Percentiles rank a stretch among this genome's conserved stretches.
phyloP scores from a whole-genome alignment of 139 green algal species.

The Nannochloris sp. region DNA sequence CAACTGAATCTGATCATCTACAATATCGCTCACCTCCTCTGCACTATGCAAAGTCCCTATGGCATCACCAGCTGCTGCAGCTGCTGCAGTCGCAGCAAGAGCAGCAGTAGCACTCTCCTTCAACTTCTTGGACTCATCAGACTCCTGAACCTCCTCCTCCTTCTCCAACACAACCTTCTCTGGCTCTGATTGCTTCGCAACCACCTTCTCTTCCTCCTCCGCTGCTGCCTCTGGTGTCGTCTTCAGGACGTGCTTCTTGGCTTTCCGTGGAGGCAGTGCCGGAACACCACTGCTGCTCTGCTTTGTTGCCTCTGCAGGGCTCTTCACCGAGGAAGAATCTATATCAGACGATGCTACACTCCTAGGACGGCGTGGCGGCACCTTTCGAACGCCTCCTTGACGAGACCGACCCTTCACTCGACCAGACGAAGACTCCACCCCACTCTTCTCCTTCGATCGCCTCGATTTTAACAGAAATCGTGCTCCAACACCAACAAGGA shows the following conservation, averaged over 20 bases:
- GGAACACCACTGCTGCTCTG: too few relatives aligned
- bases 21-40: slow-evolving; percentile 1
- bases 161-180: neutral
- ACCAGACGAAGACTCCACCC: neutral
- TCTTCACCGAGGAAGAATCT: neutral
- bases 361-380: neutral
- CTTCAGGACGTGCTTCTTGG: too few relatives aligned
- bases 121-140: slow-evolving; percentile 5
- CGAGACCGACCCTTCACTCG: neutral
- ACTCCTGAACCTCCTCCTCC: neutral
- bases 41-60: slow-evolving; percentile 1
- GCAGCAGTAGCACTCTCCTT: neutral
- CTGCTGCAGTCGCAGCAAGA: neutral
- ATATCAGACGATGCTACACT: neutral
- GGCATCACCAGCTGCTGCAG: neutral
- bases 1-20: slow-evolving; percentile 20
- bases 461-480: neutral
- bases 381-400: neutral
- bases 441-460: neutral
- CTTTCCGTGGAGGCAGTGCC: too few relatives aligned
- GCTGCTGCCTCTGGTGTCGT: too few relatives aligned
- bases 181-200: neutral
- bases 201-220: neutral
- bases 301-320: too few relatives aligned
- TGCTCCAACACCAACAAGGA: slow-evolving; percentile 1